These are phyloP conservation scores for Panaeolus papilionaceus DNA, from an alignment of 768 basidiomycete species.

Conservation along the genomic window DNA sequence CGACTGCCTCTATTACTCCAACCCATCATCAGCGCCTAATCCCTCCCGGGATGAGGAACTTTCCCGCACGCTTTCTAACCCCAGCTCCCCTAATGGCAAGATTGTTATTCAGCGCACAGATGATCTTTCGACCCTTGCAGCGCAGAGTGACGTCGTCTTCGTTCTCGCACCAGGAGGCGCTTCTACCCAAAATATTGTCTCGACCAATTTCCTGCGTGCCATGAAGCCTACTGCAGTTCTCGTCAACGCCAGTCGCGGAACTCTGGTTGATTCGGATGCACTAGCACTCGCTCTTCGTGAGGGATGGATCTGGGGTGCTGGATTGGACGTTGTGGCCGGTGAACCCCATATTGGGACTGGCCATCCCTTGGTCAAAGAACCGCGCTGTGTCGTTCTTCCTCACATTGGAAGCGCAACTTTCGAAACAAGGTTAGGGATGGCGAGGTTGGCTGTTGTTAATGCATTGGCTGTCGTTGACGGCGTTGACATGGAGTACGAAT, in stretches of 20 bases:
- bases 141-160: slow-evolving; percentile 84
- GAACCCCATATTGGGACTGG: slow-evolving; percentile 78
- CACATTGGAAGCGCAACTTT: slow-evolving; percentile 92
- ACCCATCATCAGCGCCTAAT: slow-evolving; percentile 55
- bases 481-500: slow-evolving; percentile 44
- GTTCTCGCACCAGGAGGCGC: slow-evolving; percentile 80
- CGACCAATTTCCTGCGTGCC: slow-evolving; percentile 70
- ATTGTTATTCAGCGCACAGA: slow-evolving; percentile 59
- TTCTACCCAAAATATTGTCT: slow-evolving; percentile 74
- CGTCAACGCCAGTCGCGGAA: slow-evolving; percentile 86
- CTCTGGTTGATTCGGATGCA: slow-evolving; percentile 90
- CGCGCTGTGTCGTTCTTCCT: slow-evolving; percentile 81
- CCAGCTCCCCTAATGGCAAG: slow-evolving; percentile 12
- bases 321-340: slow-evolving; percentile 92
- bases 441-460: slow-evolving; percentile 73
- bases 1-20: slow-evolving; percentile 70
- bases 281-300: slow-evolving; percentile 80
- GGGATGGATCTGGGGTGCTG: slow-evolving; percentile 90
- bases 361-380: slow-evolving; percentile 83
- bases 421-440: slow-evolving; percentile 87
- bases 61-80: slow-evolving; percentile 29
- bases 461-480: slow-evolving; percentile 62
- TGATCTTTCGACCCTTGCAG: slow-evolving; percentile 70
- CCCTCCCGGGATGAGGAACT: slow-evolving; percentile 48
- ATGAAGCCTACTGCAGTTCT: slow-evolving; percentile 90